Evolutionary conservation across 2,329 filamentous ascomycete species (phyloP).

Genomic region (Fusarium keratoplasticum): DNA sequence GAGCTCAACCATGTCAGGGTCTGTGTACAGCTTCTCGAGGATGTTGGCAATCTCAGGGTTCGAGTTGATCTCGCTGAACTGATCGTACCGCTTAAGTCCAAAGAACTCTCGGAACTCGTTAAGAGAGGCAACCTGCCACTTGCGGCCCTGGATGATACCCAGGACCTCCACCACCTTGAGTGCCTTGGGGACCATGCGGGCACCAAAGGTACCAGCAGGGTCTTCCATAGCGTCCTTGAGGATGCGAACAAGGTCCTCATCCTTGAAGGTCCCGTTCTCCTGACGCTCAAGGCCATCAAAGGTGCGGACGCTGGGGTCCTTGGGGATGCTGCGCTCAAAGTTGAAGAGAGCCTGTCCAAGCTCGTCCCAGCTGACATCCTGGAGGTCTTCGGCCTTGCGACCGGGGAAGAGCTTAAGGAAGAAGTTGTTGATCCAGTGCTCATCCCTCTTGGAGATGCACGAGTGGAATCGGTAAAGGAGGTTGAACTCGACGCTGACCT

Average conservation of each 20-base stretch:
- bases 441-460: constrained; percentile 69
- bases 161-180: constrained; percentile 72
- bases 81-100: constrained; percentile 65
- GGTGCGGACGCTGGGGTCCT: constrained; percentile 59
- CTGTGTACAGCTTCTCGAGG: constrained; percentile 69
- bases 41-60: constrained; percentile 66
- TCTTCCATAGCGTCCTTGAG: constrained; percentile 71
- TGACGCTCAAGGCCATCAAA: constrained; percentile 62
- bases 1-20: constrained; percentile 75
- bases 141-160: constrained; percentile 70
- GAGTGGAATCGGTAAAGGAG: constrained; percentile 75
- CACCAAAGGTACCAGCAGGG: constrained; percentile 69
- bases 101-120: constrained; percentile 76
- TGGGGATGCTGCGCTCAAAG: constrained; percentile 33
- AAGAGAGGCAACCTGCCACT: constrained; percentile 70
- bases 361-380: constrained; percentile 39
- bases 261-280: constrained; percentile 63
- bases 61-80: constrained; percentile 69
- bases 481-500: constrained; percentile 77
- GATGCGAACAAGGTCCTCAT: constrained; percentile 67
- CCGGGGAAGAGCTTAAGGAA: constrained; percentile 51
- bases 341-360: constrained; percentile 32
- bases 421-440: constrained; percentile 69
- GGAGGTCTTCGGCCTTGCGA: constrained; percentile 55
- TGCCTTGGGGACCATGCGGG: constrained; percentile 67